Conservation (phyloP, 1,284 basidiomycete genomes). For the Apiotrichum sp. region DNA sequence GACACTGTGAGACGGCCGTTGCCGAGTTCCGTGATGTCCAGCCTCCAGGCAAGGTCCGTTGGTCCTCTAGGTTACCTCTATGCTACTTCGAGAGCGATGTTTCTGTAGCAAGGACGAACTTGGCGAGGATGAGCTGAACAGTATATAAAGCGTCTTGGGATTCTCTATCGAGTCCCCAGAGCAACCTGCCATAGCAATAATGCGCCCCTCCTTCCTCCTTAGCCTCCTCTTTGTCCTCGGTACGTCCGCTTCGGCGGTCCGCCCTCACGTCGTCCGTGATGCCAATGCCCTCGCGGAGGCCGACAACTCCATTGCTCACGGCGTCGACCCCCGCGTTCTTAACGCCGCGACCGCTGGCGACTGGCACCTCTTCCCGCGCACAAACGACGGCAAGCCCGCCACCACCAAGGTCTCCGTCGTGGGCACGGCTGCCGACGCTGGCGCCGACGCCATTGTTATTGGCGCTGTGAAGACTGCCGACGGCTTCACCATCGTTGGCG, state of each 20-base stretch:
- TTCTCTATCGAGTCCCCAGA: no score
- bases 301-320: neutral
- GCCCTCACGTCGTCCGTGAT: neutral
- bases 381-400: neutral
- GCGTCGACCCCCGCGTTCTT: neutral
- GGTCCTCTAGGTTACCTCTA: no score
- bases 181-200: neutral
- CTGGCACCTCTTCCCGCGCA: neutral
- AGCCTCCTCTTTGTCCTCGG: constrained; percentile 7
- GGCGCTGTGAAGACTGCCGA: neutral
- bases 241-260: neutral
- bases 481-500: constrained; percentile 1
- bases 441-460: constrained; percentile 9
- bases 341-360: neutral
- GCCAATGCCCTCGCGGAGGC: no score
- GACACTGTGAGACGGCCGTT: no score
- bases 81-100: no score
- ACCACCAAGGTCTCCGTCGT: constrained; percentile 4
- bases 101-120: no score
- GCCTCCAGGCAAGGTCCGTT: no score
- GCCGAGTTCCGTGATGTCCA: no score
- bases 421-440: neutral
- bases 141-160: no score
- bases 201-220: neutral
- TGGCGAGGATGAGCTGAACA: no score